Evolutionary conservation across 2,329 filamentous ascomycete species (phyloP), one percentile per base, ranked within the genome.

Genomic region (Ascochyta clinopodiicola): DNA sequence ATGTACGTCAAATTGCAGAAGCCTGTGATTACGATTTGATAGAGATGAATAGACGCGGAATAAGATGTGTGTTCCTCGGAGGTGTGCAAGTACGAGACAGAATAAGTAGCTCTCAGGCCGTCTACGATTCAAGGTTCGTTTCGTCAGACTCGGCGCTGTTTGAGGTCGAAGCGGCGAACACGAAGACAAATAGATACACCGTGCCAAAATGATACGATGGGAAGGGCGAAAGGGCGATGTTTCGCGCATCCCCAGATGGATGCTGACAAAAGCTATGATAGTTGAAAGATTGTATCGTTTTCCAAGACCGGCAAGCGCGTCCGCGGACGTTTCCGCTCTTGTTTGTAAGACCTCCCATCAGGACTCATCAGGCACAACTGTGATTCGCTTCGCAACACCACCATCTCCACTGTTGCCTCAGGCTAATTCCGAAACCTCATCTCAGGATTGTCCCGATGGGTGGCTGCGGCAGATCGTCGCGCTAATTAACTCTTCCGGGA

Each of bases 401-500:
- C 6, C 22, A 5, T 7, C 13, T n/a, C 3, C 8, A 32, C n/a
- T 2, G n/a, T 6, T 22, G 25, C 44, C 36, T 21, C 12, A 12
- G 4, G 24, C 15, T 31, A 15, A 31, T 15, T 1, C 13, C 22
- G n/a, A 10, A 21, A 15, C 12, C 9, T 8, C 31, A n/a, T 42
- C 24, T 17, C 29, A 22, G 29, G 15, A 35, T 49, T 44, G 17
- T 49, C 40, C n/a, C 39, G 13, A 22, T 27, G 22, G 45, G 42
- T 35, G 36, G 40, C 50, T 39, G 40, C 46, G 29, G 46, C 52
- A 50, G 46, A 56, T 42, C 37, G 32, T n/a, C 52, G 17, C 7
- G 35, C 35, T 49, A 35, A 21, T 29, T 17, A 19, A 55, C 17
- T 36, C 42, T 50, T 8, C 46, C 42, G 52, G 52, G 37, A 42